phyloP scores from a whole-genome alignment of 176 grass and related monocot species.

The Eragrostis curvula region DNA sequence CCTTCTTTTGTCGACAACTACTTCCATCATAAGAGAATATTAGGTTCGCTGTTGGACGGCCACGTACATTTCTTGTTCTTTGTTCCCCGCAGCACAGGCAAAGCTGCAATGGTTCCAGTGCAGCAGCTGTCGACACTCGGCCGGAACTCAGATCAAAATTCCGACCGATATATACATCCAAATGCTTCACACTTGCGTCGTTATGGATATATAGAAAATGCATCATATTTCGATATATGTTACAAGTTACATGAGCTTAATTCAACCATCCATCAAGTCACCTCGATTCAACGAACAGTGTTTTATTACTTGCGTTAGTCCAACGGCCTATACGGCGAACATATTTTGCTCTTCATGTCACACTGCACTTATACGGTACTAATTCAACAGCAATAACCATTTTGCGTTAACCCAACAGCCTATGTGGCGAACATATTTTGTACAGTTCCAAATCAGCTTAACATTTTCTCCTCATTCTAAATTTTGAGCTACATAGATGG shows the following conservation, averaged over 20 bases:
- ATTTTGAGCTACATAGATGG: not conserved
- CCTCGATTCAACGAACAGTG: not conserved
- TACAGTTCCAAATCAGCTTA: too few species aligned
- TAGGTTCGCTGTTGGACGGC: not conserved
- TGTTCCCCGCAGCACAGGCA: not conserved
- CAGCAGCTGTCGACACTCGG: not conserved
- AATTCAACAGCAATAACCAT: too few species aligned
- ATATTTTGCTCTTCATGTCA: not conserved
- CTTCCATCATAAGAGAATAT: constrained; percentile 4
- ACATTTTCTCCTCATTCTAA: not conserved
- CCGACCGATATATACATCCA: not conserved
- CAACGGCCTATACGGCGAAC: not conserved
- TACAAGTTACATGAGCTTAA: not conserved
- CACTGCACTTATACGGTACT: too few species aligned
- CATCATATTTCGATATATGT: not conserved
- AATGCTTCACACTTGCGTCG: not conserved
- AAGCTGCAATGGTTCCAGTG: not conserved
- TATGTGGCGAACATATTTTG: too few species aligned
- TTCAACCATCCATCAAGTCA: not conserved
- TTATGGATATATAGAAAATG: not conserved
- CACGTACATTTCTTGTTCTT: not conserved
- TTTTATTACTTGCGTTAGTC: not conserved
- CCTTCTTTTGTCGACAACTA: constrained; percentile 17
- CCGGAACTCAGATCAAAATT: not conserved
- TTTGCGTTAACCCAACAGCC: not conserved